Percentiles rank a stretch among this genome's conserved stretches.
phyloP scores from a whole-genome alignment of 1,139 yeast species.

The Pichia kudriavzevii region DNA sequence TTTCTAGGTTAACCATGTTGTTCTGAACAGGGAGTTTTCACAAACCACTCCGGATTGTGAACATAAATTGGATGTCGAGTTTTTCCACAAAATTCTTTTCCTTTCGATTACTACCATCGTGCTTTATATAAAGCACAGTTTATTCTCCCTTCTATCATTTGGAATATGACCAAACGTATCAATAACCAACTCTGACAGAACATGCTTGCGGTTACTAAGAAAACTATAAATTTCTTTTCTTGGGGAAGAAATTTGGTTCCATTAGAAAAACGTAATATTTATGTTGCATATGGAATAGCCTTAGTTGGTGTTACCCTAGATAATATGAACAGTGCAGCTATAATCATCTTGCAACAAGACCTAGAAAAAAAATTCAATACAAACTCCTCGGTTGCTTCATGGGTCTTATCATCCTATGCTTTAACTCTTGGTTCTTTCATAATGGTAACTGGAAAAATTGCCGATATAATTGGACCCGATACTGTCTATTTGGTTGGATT shows the following conservation, averaged over 20 bases:
- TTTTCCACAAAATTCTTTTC: no score
- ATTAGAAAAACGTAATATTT: constrained; percentile 11
- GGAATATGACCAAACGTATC: no score
- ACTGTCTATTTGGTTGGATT: constrained; percentile 22
- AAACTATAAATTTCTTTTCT: no score
- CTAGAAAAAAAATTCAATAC: constrained; percentile 23
- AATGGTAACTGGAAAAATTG: constrained; percentile 30
- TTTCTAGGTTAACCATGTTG: no score
- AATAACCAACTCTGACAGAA: no score
- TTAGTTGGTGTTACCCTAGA: constrained; percentile 19
- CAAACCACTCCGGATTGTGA: no score
- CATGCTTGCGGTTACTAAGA: no score
- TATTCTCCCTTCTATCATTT: no score
- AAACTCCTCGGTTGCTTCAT: constrained; percentile 23
- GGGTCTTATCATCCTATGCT: constrained; percentile 33
- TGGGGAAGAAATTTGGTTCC: constrained; percentile 15
- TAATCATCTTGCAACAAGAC: constrained; percentile 22
- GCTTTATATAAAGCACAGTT: no score
- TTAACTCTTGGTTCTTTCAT: constrained; percentile 32
- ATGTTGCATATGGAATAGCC: constrained; percentile 13
- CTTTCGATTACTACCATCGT: no score
- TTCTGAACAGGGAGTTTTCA: no score
- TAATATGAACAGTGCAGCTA: constrained; percentile 27
- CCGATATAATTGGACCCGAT: constrained; percentile 31
- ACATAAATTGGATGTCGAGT: no score